Evolutionary conservation across 208 protist genomes (phyloP).

Genomic region (Trypanosoma cruzi): DNA sequence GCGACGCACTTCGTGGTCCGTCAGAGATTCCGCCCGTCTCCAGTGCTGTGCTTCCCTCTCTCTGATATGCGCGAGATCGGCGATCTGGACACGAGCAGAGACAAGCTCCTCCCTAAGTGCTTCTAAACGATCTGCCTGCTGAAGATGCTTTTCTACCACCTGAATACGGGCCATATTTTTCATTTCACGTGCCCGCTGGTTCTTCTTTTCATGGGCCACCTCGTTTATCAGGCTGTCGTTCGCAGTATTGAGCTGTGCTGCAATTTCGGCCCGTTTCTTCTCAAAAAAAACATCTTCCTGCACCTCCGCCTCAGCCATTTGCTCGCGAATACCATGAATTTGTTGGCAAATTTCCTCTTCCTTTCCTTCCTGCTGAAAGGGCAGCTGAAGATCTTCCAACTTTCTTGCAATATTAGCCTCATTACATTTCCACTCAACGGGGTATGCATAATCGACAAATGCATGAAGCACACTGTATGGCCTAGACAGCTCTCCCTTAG

Average conservation of each 20-base stretch:
- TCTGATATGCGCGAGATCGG: slow-evolving; percentile 43
- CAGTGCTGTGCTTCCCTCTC: slow-evolving; percentile 64
- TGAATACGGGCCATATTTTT: slow-evolving; percentile 45
- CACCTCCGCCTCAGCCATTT: slow-evolving; percentile 34
- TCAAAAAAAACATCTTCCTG: slow-evolving; percentile 53
- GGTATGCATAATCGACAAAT: slow-evolving; percentile 55
- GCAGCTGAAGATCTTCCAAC: slow-evolving; percentile 49
- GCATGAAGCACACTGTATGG: slow-evolving; percentile 25
- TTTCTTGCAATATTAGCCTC: slow-evolving; percentile 41
- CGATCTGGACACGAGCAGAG: slow-evolving; percentile 35
- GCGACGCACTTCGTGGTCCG: slow-evolving; percentile 49
- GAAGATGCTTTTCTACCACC: slow-evolving; percentile 34
- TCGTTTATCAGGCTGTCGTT: slow-evolving; percentile 18
- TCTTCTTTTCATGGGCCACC: slow-evolving; percentile 30
- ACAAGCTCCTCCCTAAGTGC: slow-evolving; percentile 40
- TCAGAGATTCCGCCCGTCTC: slow-evolving; percentile 45
- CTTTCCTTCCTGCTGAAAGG: slow-evolving; percentile 33
- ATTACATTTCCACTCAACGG: slow-evolving; percentile 40
- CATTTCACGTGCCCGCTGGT: slow-evolving; percentile 41
- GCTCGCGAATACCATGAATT: slow-evolving; percentile 33
- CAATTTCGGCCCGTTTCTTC: slow-evolving; percentile 58
- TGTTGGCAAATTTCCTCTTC: slow-evolving; percentile 27
- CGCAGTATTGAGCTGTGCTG: slow-evolving; percentile 43
- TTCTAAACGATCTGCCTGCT: slow-evolving; percentile 45
- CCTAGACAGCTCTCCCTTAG: slow-evolving; percentile 16